Conservation (phyloP, 2,329 filamentous ascomycete genomes). For the Teratosphaeria viscida region DNA sequence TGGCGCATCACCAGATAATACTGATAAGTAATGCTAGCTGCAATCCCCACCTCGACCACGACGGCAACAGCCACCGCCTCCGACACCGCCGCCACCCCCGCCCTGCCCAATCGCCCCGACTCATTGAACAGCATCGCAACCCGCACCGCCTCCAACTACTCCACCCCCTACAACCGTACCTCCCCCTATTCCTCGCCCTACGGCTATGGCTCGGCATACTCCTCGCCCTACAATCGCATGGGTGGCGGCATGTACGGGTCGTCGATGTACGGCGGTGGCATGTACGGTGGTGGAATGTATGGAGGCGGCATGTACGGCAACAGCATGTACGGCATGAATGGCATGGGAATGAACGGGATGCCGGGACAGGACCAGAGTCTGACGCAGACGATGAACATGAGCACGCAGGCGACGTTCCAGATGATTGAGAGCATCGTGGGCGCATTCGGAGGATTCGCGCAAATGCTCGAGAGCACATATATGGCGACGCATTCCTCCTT, state of each 20-base stretch:
- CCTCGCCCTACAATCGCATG: conserved; percentile 45
- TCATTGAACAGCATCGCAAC: conserved; percentile 71
- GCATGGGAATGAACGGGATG: conserved; percentile 42
- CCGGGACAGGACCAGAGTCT: conserved; percentile 81
- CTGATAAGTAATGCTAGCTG: conserved; percentile 17
- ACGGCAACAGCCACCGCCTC: conserved; percentile 23
- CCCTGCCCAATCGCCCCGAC: conserved; percentile 70
- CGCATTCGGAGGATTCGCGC: conserved; percentile 92
- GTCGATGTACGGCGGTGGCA: conserved; percentile 25
- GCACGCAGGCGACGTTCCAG: conserved; percentile 93
- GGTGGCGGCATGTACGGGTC: conserved; percentile 33
- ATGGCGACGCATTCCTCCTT: conserved; percentile 99
- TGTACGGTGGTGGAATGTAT: conserved; percentile 28
- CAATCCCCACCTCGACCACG: conserved; percentile 1
- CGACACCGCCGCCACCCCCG: conserved; percentile 45
- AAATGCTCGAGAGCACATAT: conserved; percentile 99
- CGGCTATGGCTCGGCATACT: conserved; percentile 43
- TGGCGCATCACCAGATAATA: conserved; percentile 14
- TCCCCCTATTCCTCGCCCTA: conserved; percentile 43
- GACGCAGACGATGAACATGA: conserved; percentile 90
- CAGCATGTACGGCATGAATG: conserved; percentile 1
- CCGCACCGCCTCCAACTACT: conserved; percentile 74
- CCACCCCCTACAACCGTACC: conserved; percentile 36
- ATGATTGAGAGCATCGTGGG: conserved; percentile 96
- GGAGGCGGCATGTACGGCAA: conserved; percentile 30